These are phyloP conservation scores for Eucalyptus virginea DNA, from an alignment of 345 rosid genomes.

Conservation along the genomic window DNA sequence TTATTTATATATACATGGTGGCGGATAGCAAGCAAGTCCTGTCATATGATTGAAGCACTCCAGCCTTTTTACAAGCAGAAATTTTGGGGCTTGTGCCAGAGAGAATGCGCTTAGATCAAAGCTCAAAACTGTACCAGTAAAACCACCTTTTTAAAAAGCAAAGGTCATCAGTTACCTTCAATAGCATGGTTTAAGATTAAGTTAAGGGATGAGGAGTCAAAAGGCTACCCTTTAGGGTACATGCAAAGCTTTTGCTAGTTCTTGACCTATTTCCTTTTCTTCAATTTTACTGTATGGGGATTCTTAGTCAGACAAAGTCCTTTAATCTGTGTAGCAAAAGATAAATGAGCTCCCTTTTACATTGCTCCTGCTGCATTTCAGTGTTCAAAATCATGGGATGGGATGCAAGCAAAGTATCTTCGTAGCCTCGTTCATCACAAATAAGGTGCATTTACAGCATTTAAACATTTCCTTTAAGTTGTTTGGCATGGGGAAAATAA, in stretches of 20 bases:
- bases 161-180: background rate
- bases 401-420: background rate
- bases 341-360: background rate
- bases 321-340: background rate
- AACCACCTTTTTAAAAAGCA: background rate
- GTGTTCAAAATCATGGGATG: background rate
- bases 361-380: background rate
- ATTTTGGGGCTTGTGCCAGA: background rate
- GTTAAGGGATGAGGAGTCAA: background rate
- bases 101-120: background rate
- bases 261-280: background rate
- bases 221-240: background rate
- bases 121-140: background rate
- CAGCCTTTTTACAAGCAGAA: background rate
- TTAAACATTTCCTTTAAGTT: background rate
- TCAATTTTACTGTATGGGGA: background rate
- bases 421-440: background rate
- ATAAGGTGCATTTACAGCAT: background rate
- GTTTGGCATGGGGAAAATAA: background rate
- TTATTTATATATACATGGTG: background rate
- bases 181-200: background rate
- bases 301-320: background rate
- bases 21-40: background rate
- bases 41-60: background rate
- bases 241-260: background rate